These are phyloP conservation scores for Colletotrichum sansevieriae DNA, from an alignment of 2,329 filamentous ascomycete species.

Conservation along the genomic window DNA sequence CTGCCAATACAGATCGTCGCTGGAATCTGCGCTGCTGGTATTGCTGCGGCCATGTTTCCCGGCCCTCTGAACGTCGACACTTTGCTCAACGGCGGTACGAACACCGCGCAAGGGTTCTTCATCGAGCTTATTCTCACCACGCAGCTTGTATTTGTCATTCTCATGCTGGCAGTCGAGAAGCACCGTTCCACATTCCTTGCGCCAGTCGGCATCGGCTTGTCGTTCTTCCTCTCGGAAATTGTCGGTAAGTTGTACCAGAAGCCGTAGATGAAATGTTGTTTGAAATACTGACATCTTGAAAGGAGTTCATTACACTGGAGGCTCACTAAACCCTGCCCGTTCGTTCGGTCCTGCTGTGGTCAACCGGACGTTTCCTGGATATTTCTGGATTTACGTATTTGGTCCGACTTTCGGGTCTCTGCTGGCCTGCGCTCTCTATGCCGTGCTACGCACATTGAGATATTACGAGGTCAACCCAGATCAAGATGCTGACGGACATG, in stretches of 20 bases:
- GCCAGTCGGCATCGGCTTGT: conserved; percentile 78
- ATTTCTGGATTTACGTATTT: conserved; percentile 69
- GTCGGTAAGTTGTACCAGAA: conserved; percentile 46
- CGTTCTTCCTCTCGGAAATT: conserved; percentile 73
- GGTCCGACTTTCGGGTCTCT: conserved; percentile 64
- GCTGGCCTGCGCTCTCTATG: conserved; percentile 64
- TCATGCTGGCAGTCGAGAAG: conserved; percentile 80
- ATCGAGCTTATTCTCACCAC: conserved; percentile 76
- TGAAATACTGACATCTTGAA: not conserved
- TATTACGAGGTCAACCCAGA: conserved; percentile 65
- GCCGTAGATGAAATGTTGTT: accelerated
- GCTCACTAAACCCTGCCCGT: conserved; percentile 64
- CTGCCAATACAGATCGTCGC: conserved; percentile 70
- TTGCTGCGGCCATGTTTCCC: conserved; percentile 70
- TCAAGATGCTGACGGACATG: conserved; percentile 55
- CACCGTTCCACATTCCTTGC: conserved; percentile 79
- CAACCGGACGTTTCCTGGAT: conserved; percentile 54
- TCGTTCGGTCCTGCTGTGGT: conserved; percentile 64
- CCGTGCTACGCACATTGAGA: conserved; percentile 63
- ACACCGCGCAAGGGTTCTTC: conserved; percentile 70
- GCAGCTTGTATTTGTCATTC: conserved; percentile 73
- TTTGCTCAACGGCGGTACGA: conserved; percentile 64
- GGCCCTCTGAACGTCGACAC: conserved; percentile 68
- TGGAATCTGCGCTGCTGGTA: conserved; percentile 69
- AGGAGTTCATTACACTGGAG: conserved; percentile 61